Evolutionary conservation across 768 basidiomycete genomes (phyloP), one percentile per base, ranked within the genome.

Genomic region (Mycena filopes): DNA sequence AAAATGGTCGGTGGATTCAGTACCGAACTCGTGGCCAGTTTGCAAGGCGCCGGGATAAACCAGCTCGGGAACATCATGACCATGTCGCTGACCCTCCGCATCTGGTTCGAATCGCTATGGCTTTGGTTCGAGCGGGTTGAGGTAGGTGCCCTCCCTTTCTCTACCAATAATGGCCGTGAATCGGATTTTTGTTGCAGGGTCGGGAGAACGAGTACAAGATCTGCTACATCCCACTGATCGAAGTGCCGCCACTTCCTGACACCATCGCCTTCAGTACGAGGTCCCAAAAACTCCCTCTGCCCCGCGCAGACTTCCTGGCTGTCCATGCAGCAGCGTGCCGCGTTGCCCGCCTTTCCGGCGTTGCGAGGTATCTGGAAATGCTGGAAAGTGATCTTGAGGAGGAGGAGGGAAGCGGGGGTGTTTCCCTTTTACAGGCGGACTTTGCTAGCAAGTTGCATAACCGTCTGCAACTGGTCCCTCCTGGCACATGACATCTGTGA

Each of bases 61-160:
- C 53, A 54, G n/a, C 40, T 41, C 15, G 53, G 53, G 38, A 54
- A 54, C n/a, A 26, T 54, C 0, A 23, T 54, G 6, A 54, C 53
- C 1, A 1, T 54, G 6, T 9, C 8, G 16, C 8, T 8, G 26
- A 26, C 10, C 11, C 4, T 40, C 40, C 11, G 53, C 40, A 9
- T 54, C 20, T 28, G 7, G n/a, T n/a, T 54, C 3, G 38, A 12
- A 8, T 26, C 15, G 13, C 38, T 54, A 12, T 4, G 11, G 10
- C n/a, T 54, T 10, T 54, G 53, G 53, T 20, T 54, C 2, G 53
- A 54, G 16, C 40, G 16, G 13, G 16, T 54, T 28, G 53, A 54
- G 25, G 53, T 54, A 25, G 26, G 38, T 54, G 9, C 40, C 13
- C 25, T 38, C n/a, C n/a, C n/a, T n/a, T n/a, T n/a, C n/a, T n/a